Evolutionary conservation across 2,329 filamentous ascomycete genomes (phyloP).

Genomic region (Fusarium multiceps): DNA sequence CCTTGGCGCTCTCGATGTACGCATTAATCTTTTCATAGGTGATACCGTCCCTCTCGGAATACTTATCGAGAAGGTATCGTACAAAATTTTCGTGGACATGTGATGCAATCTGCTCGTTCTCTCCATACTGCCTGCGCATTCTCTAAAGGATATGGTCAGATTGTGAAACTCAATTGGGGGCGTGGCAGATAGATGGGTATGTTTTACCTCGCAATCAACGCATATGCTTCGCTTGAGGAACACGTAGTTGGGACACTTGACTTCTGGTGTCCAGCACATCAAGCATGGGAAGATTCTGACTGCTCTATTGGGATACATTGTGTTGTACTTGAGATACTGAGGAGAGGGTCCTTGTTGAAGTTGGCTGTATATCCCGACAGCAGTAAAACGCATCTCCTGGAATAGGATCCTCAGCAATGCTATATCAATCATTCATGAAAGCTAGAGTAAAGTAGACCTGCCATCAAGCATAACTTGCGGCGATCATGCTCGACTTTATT

Average conservation of each 20-base stretch:
- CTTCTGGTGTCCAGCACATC: constrained; percentile 39
- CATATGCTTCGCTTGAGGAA: constrained; percentile 42
- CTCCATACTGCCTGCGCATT: constrained; percentile 18
- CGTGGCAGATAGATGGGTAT: not conserved
- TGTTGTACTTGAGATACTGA: not conserved
- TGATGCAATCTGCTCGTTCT: constrained; percentile 34
- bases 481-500: constrained; percentile 1
- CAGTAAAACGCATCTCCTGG: not conserved
- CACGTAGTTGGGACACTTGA: constrained; percentile 44
- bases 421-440: not conserved
- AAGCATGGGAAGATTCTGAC: constrained; percentile 40
- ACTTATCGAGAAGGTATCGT: constrained; percentile 43
- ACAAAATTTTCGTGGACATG: constrained; percentile 41
- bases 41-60: constrained; percentile 38
- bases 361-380: not conserved
- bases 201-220: constrained; percentile 42
- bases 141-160: constrained; percentile 19
- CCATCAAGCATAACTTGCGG: not conserved
- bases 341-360: not conserved
- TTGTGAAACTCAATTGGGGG: not conserved
- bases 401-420: not conserved
- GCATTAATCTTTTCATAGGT: constrained; percentile 40
- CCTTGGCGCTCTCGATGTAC: constrained; percentile 34
- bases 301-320: constrained; percentile 33
- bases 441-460: no score